phyloP scores from a whole-genome alignment of 345 rosid genomes.

The Camelina neglecta region DNA sequence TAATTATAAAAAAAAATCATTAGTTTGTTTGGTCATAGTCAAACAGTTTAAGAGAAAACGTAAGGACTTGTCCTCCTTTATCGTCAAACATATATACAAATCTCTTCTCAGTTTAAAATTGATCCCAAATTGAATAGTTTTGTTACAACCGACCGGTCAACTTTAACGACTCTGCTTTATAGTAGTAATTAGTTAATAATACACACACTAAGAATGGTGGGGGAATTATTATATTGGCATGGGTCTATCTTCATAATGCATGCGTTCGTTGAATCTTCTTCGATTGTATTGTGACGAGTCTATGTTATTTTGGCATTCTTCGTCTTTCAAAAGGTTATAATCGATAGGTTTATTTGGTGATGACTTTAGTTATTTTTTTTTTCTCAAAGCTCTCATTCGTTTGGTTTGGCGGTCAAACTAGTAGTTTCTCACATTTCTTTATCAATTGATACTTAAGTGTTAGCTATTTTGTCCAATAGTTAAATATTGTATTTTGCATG shows the following conservation, averaged over 20 bases:
- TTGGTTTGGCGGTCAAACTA: slow-evolving; percentile 36
- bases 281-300: slow-evolving; percentile 7
- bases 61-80: slow-evolving; percentile 6
- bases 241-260: slow-evolving; percentile 20
- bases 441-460: background rate
- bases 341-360: slow-evolving; percentile 1
- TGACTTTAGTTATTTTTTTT: background rate
- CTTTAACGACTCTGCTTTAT: slow-evolving; percentile 33
- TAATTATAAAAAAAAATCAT: background rate
- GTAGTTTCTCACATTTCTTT: background rate
- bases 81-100: slow-evolving; percentile 19
- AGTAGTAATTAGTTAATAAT: slow-evolving; percentile 13
- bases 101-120: slow-evolving; percentile 12
- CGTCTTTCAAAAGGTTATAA: background rate
- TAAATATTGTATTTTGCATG: background rate
- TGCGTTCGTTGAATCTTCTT: slow-evolving; percentile 23
- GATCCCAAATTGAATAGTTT: slow-evolving; percentile 21
- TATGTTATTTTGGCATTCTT: background rate
- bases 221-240: background rate
- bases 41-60: slow-evolving; percentile 10
- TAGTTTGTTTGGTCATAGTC: slow-evolving; percentile 20
- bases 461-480: background rate
- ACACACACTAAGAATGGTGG: slow-evolving; percentile 13
- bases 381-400: background rate
- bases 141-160: slow-evolving; percentile 25